Conservation (phyloP, 2,329 filamentous ascomycete species). For the Pestalotiopsis sp. region DNA sequence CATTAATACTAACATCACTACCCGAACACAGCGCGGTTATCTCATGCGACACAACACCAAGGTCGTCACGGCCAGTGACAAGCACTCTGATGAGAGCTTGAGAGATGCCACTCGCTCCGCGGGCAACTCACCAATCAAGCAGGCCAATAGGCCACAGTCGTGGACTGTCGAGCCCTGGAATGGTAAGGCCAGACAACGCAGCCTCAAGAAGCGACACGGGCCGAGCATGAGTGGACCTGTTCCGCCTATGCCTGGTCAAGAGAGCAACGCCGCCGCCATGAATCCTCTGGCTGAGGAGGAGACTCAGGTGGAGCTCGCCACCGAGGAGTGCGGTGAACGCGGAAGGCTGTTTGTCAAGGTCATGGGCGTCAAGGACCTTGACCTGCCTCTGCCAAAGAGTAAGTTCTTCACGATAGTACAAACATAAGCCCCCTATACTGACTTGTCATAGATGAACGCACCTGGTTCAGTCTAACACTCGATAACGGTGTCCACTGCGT, state of each 20-base stretch:
- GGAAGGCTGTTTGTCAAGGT: slow-evolving; percentile 97
- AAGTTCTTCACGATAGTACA: slow-evolving; percentile 41
- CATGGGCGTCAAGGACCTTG: slow-evolving; percentile 95
- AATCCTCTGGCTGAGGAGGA: slow-evolving; percentile 73
- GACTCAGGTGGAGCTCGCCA: slow-evolving; percentile 50
- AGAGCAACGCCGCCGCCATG: slow-evolving; percentile 73
- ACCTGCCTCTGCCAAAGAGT: slow-evolving; percentile 89
- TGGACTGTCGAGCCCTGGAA: slow-evolving; percentile 99
- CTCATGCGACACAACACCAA: slow-evolving; percentile 99
- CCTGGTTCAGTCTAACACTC: slow-evolving; percentile 94
- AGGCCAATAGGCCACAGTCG: slow-evolving; percentile 75
- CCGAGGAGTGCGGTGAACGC: slow-evolving; percentile 81
- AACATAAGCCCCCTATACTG: not conserved
- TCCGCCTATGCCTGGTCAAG: slow-evolving; percentile 85
- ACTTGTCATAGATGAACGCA: slow-evolving; percentile 70
- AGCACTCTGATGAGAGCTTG: slow-evolving; percentile 57
- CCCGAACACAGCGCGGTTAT: slow-evolving; percentile 86
- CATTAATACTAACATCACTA: slow-evolving; percentile 64
- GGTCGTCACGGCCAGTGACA: slow-evolving; percentile 88
- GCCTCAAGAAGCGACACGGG: slow-evolving; percentile 59
- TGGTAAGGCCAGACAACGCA: slow-evolving; percentile 70
- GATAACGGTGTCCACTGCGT: slow-evolving; percentile 98
- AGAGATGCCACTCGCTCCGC: slow-evolving; percentile 59
- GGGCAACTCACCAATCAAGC: slow-evolving; percentile 72
- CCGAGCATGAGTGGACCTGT: slow-evolving; percentile 60